Evolutionary conservation across 2,329 filamentous ascomycete genomes (phyloP).

Genomic region (Clonostachys chloroleuca): DNA sequence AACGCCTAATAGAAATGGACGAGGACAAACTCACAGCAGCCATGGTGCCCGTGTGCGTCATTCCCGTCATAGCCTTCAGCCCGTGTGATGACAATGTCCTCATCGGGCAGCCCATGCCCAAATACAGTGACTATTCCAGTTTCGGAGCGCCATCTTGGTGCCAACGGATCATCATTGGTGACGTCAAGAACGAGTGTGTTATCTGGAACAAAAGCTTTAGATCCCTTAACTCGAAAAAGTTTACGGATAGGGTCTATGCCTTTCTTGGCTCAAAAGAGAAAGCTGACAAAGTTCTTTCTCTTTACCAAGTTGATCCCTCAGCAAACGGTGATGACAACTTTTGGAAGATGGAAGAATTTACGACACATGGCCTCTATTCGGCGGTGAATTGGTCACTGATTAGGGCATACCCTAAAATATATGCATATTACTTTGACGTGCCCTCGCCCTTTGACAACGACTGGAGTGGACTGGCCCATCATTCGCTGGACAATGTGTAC

Average conservation of each 20-base stretch:
- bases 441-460: conserved; percentile 11
- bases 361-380: conserved; percentile 8
- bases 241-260: conserved; percentile 2
- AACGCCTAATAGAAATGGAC: background rate
- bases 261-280: background rate
- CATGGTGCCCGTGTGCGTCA: conserved; percentile 4
- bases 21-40: conserved; percentile 1
- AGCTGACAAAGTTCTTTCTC: background rate
- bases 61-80: conserved; percentile 3
- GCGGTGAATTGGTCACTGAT: conserved; percentile 6
- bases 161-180: conserved; percentile 10
- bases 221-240: conserved; percentile 1
- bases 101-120: background rate
- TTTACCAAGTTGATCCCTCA: conserved; percentile 2
- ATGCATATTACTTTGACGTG: conserved; percentile 12
- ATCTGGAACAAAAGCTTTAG: conserved; percentile 13
- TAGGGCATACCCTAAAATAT: conserved; percentile 1
- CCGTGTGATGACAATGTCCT: conserved; percentile 4
- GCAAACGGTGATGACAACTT: conserved; percentile 5
- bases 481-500: conserved; percentile 10
- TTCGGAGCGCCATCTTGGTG: conserved; percentile 4
- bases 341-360: conserved; percentile 6
- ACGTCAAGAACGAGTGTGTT: conserved; percentile 10
- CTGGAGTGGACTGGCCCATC: conserved; percentile 11
- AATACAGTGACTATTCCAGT: background rate